A percentile compares a stretch with the other conserved stretches of the same genome.
Conservation (phyloP, 768 basidiomycete species). For the Boletus bicolor region DNA sequence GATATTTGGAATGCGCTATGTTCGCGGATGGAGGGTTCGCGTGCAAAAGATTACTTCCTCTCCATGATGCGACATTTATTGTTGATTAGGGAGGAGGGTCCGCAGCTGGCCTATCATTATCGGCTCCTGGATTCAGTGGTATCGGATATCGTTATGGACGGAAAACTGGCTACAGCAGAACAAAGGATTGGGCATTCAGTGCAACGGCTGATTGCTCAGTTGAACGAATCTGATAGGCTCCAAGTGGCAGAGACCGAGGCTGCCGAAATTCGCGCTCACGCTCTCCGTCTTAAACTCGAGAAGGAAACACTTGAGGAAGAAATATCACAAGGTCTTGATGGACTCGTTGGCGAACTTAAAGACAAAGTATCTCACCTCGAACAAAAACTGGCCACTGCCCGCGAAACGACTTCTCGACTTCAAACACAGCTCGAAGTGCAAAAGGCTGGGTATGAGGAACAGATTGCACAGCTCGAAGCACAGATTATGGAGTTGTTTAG, state of each 20-base stretch:
- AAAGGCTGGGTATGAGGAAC: slow-evolving; percentile 77
- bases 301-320: slow-evolving; percentile 83
- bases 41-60: slow-evolving; percentile 80
- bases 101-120: slow-evolving; percentile 81
- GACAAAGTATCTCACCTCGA: slow-evolving; percentile 63
- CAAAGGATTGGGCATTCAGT: slow-evolving; percentile 87
- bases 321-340: slow-evolving; percentile 75
- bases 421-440: slow-evolving; percentile 77
- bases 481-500: slow-evolving; percentile 93
- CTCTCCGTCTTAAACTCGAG: slow-evolving; percentile 68
- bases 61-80: slow-evolving; percentile 94
- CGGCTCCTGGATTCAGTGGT: slow-evolving; percentile 88
- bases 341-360: slow-evolving; percentile 81
- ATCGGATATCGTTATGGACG: slow-evolving; percentile 88
- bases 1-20: slow-evolving; percentile 86
- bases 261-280: slow-evolving; percentile 58
- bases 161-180: slow-evolving; percentile 82
- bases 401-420: slow-evolving; percentile 72
- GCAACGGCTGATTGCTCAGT: slow-evolving; percentile 80
- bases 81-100: slow-evolving; percentile 85
- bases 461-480: slow-evolving; percentile 82
- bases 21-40: slow-evolving; percentile 71
- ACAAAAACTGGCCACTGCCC: slow-evolving; percentile 72
- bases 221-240: slow-evolving; percentile 85
- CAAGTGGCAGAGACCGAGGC: slow-evolving; percentile 80